Evolutionary conservation across 208 protist species (phyloP).

Genomic region (Phytomonas serpens): DNA sequence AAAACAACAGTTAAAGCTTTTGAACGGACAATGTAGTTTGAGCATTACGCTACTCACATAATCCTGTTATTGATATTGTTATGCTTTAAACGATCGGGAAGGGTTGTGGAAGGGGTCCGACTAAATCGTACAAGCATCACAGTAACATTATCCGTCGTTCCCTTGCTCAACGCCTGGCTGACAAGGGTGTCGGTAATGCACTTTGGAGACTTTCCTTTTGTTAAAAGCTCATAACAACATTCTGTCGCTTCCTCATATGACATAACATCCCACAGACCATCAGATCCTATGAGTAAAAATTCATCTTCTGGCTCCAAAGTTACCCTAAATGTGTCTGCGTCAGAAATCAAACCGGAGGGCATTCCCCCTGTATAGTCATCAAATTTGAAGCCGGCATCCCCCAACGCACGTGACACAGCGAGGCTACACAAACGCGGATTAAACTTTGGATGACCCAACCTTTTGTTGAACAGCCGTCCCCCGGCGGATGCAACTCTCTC

Average conservation of each 20-base stretch:
- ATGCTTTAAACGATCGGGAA: neutral
- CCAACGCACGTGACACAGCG: slow-evolving; percentile 87
- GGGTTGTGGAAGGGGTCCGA: neutral
- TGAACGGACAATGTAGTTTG: neutral
- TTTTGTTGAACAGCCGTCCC: slow-evolving; percentile 74
- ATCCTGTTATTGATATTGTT: neutral
- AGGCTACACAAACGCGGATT: slow-evolving; percentile 74
- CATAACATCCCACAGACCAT: slow-evolving; percentile 90
- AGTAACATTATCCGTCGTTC: slow-evolving; percentile 78
- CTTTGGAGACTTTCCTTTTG: slow-evolving; percentile 21
- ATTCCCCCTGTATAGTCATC: slow-evolving; percentile 63
- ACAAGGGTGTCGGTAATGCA: slow-evolving; percentile 55
- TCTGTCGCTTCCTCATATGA: slow-evolving; percentile 76
- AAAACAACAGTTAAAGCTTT: neutral
- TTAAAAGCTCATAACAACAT: slow-evolving; percentile 32
- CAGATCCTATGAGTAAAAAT: slow-evolving; percentile 87
- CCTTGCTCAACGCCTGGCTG: slow-evolving; percentile 47
- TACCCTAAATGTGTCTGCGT: slow-evolving; percentile 41
- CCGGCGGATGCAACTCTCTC: slow-evolving; percentile 72
- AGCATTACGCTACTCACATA: neutral
- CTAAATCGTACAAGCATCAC: slow-evolving; percentile 46
- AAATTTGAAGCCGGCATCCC: slow-evolving; percentile 89
- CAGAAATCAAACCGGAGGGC: slow-evolving; percentile 65
- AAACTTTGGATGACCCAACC: slow-evolving; percentile 85
- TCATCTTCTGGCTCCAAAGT: slow-evolving; percentile 49